phyloP scores from a whole-genome alignment of 2,329 filamentous ascomycete species.

The Clonostachys chloroleuca region DNA sequence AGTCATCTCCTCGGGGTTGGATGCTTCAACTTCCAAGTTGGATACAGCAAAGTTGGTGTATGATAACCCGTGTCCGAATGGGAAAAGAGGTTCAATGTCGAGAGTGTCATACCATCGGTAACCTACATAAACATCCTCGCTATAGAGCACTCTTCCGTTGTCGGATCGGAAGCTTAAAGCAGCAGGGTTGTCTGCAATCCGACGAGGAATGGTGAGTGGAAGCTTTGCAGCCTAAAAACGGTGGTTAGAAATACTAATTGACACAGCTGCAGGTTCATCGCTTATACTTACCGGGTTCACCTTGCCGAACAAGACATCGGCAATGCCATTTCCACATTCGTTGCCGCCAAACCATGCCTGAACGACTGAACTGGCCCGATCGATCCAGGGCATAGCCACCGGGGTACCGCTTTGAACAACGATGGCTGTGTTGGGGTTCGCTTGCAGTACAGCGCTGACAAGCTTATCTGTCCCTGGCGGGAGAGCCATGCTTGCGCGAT shows the following conservation, averaged over 20 bases:
- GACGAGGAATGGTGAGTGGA: constrained; percentile 58
- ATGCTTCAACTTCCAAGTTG: constrained; percentile 21
- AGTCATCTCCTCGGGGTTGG: constrained; percentile 19
- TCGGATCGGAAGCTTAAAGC: constrained; percentile 63
- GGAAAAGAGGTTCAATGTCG: constrained; percentile 45
- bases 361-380: constrained; percentile 46
- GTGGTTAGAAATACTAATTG: too few relatives aligned
- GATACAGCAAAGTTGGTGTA: constrained; percentile 56
- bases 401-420: constrained; percentile 77
- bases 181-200: constrained; percentile 60
- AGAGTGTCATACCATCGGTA: constrained; percentile 63
- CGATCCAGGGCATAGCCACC: constrained; percentile 66
- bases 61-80: constrained; percentile 64
- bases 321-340: constrained; percentile 10
- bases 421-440: constrained; percentile 66
- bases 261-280: constrained; percentile 37
- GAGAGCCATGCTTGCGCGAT: constrained; percentile 74
- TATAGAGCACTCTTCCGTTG: constrained; percentile 60
- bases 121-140: constrained; percentile 68
- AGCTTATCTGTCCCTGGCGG: constrained; percentile 69
- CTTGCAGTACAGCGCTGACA: constrained; percentile 59
- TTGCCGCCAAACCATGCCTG: constrained; percentile 9
- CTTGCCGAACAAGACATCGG: constrained; percentile 8
- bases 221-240: constrained; percentile 46
- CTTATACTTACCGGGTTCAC: constrained; percentile 7